phyloP scores from a whole-genome alignment of 306 rosid genomes.

The Lupinus albus region DNA sequence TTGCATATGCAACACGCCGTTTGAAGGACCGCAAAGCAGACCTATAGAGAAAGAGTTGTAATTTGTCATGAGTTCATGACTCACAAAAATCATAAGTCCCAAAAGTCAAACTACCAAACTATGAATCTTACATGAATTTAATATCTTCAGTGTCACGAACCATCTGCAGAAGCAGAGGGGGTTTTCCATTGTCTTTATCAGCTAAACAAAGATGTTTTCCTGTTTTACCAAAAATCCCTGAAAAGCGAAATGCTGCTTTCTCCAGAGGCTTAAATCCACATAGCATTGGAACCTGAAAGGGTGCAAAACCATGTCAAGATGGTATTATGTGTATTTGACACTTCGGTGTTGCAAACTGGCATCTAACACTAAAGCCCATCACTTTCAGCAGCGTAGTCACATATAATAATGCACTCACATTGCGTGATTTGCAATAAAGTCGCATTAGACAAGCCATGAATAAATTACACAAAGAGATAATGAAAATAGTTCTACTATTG shows the following conservation, averaged over 20 bases:
- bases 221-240: conserved; percentile 70
- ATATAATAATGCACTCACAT: conserved; percentile 18
- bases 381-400: background rate
- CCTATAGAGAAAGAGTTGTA: conserved; percentile 49
- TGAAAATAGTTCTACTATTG: too few species aligned
- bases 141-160: conserved; percentile 66
- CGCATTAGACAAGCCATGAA: conserved; percentile 2
- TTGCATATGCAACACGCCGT: conserved; percentile 81
- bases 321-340: conserved; percentile 11
- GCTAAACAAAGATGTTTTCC: conserved; percentile 78
- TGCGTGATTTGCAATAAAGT: background rate
- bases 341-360: conserved; percentile 1
- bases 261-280: conserved; percentile 71
- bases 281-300: conserved; percentile 70
- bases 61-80: conserved; percentile 20
- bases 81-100: conserved; percentile 1
- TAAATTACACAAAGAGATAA: background rate
- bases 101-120: conserved; percentile 7
- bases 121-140: conserved; percentile 67
- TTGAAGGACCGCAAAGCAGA: conserved; percentile 84
- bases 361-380: background rate
- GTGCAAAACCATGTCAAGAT: conserved; percentile 36
- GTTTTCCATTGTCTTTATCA: conserved; percentile 60
- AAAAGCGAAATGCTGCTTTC: conserved; percentile 57
- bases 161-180: conserved; percentile 92